Percentiles rank a stretch among this genome's conserved stretches.
phyloP scores from a whole-genome alignment of 257 asterid species.

The Solanum virginianum region DNA sequence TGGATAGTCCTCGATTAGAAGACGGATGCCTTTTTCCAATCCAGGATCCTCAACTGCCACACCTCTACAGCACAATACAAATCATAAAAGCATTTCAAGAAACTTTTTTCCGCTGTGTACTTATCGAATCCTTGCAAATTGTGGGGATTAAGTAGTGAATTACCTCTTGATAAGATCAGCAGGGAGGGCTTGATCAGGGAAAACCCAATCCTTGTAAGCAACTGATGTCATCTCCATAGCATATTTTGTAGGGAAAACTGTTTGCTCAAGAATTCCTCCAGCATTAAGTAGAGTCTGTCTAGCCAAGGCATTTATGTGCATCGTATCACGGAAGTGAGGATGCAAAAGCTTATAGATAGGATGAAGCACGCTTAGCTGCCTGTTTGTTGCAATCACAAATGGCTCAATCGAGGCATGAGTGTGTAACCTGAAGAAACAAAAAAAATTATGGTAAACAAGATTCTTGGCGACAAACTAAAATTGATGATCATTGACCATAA shows the following conservation, averaged over 20 bases:
- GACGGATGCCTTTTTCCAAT: constrained; percentile 46
- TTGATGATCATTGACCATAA: not conserved
- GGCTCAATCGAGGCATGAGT: constrained; percentile 73
- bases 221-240: constrained; percentile 47
- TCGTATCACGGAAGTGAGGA: constrained; percentile 67
- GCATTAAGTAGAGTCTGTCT: constrained; percentile 56
- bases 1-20: constrained; percentile 66
- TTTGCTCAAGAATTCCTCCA: constrained; percentile 48
- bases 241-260: constrained; percentile 44
- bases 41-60: constrained; percentile 49
- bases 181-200: constrained; percentile 61
- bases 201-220: constrained; percentile 44
- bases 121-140: not conserved
- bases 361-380: constrained; percentile 51
- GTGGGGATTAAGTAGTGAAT: not conserved
- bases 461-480: not conserved
- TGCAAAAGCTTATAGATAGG: constrained; percentile 53
- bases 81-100: not conserved
- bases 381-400: constrained; percentile 48
- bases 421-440: constrained; percentile 20
- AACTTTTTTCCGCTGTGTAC: not conserved
- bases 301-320: constrained; percentile 62
- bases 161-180: constrained; percentile 56
- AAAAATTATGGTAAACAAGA: not conserved
- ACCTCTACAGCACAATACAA: constrained; percentile 23